phyloP scores from a whole-genome alignment of 495 filamentous ascomycete genomes.

The Penicillium crystallinum region DNA sequence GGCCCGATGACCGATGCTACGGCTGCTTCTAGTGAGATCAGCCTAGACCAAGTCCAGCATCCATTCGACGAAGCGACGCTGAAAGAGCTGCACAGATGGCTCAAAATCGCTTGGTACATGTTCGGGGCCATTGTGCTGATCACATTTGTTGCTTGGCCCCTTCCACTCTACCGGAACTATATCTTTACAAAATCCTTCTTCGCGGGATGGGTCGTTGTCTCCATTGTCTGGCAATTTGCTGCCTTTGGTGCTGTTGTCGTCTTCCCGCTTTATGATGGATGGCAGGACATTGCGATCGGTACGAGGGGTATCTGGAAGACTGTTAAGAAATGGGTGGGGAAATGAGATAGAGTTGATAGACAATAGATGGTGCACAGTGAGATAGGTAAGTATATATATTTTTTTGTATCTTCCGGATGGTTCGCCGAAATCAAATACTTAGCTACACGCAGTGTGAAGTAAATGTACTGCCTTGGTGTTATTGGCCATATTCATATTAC shows the following conservation, averaged over 20 bases:
- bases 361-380: background rate
- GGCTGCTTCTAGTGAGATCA: background rate
- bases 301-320: slow-evolving; percentile 24
- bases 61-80: slow-evolving; percentile 32
- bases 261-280: slow-evolving; percentile 43
- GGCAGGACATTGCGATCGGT: slow-evolving; percentile 28
- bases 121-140: slow-evolving; percentile 36
- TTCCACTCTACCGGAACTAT: slow-evolving; percentile 41
- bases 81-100: slow-evolving; percentile 29
- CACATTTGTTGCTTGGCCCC: slow-evolving; percentile 39
- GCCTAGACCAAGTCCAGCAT: slow-evolving; percentile 29
- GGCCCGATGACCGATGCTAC: background rate
- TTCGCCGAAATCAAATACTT: no score
- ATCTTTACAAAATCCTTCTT: slow-evolving; percentile 45
- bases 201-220: slow-evolving; percentile 39
- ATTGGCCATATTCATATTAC: no score
- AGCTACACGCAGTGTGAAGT: no score
- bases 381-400: background rate
- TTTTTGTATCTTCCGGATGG: no score
- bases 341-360: background rate
- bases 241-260: slow-evolving; percentile 40
- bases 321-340: background rate
- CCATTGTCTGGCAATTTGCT: slow-evolving; percentile 44
- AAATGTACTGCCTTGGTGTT: no score
- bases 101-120: slow-evolving; percentile 35